phyloP scores from a whole-genome alignment of 2,329 filamentous ascomycete species.

The Xylariaceae sp. region DNA sequence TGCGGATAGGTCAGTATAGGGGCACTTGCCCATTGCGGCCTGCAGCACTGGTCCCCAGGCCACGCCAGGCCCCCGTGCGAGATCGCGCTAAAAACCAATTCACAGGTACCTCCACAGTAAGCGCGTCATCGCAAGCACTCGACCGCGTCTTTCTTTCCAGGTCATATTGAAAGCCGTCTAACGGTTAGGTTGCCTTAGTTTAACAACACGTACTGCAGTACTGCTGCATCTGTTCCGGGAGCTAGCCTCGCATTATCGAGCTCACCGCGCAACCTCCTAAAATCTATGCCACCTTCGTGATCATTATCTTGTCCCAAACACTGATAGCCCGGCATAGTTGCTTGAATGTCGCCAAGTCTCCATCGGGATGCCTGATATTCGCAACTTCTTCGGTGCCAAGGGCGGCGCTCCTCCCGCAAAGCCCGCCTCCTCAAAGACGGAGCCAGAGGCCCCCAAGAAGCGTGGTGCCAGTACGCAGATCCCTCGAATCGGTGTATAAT shows the following conservation, averaged over 20 bases:
- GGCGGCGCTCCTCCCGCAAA: slow-evolving; percentile 54
- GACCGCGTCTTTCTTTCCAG: slow-evolving; percentile 13
- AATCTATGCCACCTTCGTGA: not conserved
- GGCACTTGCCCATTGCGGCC: no score
- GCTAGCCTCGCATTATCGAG: no score
- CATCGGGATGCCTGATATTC: slow-evolving; percentile 76
- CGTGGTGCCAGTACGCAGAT: slow-evolving; percentile 39
- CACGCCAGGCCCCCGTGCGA: no score
- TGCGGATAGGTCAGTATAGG: no score
- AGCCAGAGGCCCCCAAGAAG: slow-evolving; percentile 41
- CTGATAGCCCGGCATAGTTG: not conserved
- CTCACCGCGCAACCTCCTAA: no score
- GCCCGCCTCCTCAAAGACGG: slow-evolving; percentile 41
- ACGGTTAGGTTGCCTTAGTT: no score
- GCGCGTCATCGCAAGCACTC: slow-evolving; percentile 17
- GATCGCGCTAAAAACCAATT: no score
- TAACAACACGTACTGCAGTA: no score
- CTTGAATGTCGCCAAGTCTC: not conserved
- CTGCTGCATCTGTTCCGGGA: no score
- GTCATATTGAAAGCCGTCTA: not conserved
- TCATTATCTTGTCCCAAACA: no score
- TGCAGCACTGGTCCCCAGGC: no score
- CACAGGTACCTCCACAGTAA: not conserved
- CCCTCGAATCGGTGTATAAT: not conserved
- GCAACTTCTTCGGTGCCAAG: slow-evolving; percentile 84